Conservation (phyloP, 2,329 filamentous ascomycete genomes). For the Beauveria brongniartii region DNA sequence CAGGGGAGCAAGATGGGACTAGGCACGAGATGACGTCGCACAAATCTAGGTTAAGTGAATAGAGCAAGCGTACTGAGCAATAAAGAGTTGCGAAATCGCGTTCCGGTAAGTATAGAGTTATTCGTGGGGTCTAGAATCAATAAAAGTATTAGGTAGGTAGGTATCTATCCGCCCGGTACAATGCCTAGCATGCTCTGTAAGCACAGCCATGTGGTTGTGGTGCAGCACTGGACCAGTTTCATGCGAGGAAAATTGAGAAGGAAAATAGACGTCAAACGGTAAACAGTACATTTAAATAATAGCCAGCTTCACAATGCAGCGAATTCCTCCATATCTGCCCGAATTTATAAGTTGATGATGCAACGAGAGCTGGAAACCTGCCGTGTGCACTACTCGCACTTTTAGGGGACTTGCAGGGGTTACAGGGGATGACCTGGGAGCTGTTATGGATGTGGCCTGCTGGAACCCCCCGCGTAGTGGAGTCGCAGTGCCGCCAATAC, state of each 20-base stretch:
- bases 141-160: too few relatives aligned
- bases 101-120: background rate
- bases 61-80: too few relatives aligned
- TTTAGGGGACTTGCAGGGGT: background rate
- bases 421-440: background rate
- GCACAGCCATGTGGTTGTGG: too few relatives aligned
- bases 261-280: too few relatives aligned
- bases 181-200: too few relatives aligned
- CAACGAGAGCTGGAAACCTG: background rate
- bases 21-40: conserved; percentile 1
- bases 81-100: background rate
- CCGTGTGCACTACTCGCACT: background rate
- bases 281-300: too few relatives aligned
- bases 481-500: background rate
- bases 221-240: too few relatives aligned
- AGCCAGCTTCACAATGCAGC: too few relatives aligned
- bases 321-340: too few relatives aligned
- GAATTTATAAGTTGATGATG: background rate
- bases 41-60: background rate
- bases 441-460: background rate
- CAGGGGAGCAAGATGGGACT: background rate
- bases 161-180: too few relatives aligned
- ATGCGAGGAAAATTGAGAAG: too few relatives aligned
- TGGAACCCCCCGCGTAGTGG: background rate
- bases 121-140: too few relatives aligned